Base-by-base conservation (phyloP, 306 rosid genomes). In the Vigna reflexopilosa region DNA sequence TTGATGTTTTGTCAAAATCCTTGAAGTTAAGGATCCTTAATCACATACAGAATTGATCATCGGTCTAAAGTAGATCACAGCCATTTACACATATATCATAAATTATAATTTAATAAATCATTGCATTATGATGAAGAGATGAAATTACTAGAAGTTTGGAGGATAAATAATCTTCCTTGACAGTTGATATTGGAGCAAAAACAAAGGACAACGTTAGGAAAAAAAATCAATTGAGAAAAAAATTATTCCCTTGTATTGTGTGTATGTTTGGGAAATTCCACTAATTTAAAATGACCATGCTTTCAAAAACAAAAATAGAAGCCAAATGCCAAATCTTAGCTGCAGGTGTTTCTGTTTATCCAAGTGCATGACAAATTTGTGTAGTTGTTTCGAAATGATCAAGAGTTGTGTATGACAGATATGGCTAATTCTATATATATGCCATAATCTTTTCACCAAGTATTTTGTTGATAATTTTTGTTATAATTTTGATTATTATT, bases 41-140 rank as follows among this genome's bases (percentile, higher is more conserved):
- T 24, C 73, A 47, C 73, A 14, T 68, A 14, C 13, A 24, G 13
- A 47, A 68, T 26, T 68, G 57, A 68, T 68, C 44, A 2, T 68
- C 14, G 6, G 52, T 47, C 47, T 24, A 47, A 7, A 47, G 17
- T 24, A 14, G 8, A 22, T 68, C 22, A 45, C 72, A 6, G 17
- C 8, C 57, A 68, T 47, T 12, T 47, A 26, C 9, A 2, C 17
- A 14, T 47, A 5, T 66, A 17, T 66, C 42, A 42, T 28, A 30
- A 28, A 30, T 12, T 40, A 9, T 66, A 20, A 36, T 19, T n/a
- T 64, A 30, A 64, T 58, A n/a, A 40, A 40, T 17, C 15, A 11
- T 16, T 66, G 49, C 51, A 66, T 19, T 19, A 17, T 17, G 17
- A 67, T 20, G 20, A 44, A 42, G 20, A 42, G 17, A 44, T 20